Conservation (phyloP, 257 asterid genomes). For the Ilex asprella region DNA sequence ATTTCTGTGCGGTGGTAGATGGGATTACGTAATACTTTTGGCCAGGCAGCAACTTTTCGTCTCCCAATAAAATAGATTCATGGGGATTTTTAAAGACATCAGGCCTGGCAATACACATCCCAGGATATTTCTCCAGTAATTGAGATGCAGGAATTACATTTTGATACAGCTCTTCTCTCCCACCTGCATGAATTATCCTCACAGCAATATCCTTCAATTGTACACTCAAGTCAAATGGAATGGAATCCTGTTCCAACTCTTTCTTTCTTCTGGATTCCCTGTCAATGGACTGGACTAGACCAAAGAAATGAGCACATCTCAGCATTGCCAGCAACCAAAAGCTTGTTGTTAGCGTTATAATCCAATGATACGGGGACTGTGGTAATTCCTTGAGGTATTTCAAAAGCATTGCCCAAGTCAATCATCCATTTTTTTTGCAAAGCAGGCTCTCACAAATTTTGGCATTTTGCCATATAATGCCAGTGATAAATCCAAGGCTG, state of each 20-base stretch:
- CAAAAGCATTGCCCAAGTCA: neutral
- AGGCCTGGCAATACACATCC: conserved; percentile 49
- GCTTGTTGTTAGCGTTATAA: conserved; percentile 1
- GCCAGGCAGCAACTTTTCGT: conserved; percentile 50
- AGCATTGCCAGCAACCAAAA: conserved; percentile 30
- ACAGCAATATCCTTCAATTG: conserved; percentile 34
- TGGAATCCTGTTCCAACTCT: conserved; percentile 17
- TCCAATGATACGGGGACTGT: too few species aligned
- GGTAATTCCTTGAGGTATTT: conserved; percentile 10
- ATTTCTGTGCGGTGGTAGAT: conserved; percentile 39
- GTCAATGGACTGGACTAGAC: conserved; percentile 12
- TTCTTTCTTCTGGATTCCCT: conserved; percentile 6
- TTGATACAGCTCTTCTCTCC: conserved; percentile 46
- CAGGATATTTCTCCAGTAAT: conserved; percentile 53
- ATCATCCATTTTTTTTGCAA: conserved; percentile 3
- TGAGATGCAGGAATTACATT: conserved; percentile 41
- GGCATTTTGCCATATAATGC: conserved; percentile 20
- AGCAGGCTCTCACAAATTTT: conserved; percentile 19
- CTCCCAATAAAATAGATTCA: conserved; percentile 43
- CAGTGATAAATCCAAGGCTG: conserved; percentile 35
- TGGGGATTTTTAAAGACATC: conserved; percentile 47
- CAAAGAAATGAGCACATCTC: conserved; percentile 23
- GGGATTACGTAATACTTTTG: conserved; percentile 49
- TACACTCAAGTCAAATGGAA: conserved; percentile 23
- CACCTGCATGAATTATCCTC: conserved; percentile 55